Conservation (phyloP, 495 filamentous ascomycete genomes). For the Talaromyces borbonicus region DNA sequence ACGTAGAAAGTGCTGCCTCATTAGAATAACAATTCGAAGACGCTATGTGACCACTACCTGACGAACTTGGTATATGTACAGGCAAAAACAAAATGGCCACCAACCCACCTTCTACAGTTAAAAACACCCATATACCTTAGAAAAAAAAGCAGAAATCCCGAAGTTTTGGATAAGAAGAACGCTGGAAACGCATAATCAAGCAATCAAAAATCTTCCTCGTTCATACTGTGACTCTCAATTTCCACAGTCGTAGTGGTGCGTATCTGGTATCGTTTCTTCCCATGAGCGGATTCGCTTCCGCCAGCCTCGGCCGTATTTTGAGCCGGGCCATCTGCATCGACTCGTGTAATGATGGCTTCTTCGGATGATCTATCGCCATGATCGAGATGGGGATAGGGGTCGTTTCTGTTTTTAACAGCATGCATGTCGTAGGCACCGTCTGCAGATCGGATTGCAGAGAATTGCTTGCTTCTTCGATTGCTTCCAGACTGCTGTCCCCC, state of each 20-base stretch:
- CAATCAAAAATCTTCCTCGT: not conserved
- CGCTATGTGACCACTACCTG: too few species aligned
- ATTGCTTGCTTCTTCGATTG: not conserved
- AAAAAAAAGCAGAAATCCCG: too few species aligned
- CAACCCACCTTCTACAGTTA: too few species aligned
- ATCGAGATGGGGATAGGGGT: not conserved
- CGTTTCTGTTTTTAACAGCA: not conserved
- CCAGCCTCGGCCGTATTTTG: not conserved
- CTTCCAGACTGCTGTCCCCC: not conserved
- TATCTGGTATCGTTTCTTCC: conserved; percentile 1
- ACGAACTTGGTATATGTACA: too few species aligned
- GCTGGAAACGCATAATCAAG: too few species aligned
- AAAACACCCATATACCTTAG: too few species aligned
- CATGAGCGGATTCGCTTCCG: too few species aligned
- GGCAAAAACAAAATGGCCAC: too few species aligned
- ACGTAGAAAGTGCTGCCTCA: too few species aligned
- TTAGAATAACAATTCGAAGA: too few species aligned
- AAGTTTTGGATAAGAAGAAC: too few species aligned
- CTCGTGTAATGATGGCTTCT: not conserved
- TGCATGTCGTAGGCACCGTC: conserved; percentile 1
- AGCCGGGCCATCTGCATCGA: not conserved
- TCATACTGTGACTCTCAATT: conserved; percentile 6
- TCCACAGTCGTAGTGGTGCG: conserved; percentile 6
- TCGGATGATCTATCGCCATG: conserved; percentile 1
- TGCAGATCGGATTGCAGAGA: not conserved